Evolutionary conservation across 257 asterid genomes (phyloP), one percentile per base, ranked within the genome.

Genomic region (Rubia yunnanensis): DNA sequence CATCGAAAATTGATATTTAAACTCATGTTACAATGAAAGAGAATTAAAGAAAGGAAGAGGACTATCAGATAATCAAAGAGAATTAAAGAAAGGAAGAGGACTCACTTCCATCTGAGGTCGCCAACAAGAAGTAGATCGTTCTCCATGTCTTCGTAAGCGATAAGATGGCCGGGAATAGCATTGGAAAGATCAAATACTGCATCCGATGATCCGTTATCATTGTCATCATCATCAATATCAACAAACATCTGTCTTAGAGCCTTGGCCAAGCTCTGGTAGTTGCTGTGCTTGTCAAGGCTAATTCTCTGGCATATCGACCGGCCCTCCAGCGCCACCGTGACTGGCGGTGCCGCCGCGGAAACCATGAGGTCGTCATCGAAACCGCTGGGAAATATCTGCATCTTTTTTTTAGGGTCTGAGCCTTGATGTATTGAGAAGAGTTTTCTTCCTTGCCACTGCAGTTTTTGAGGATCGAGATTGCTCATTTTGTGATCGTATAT

Each of bases 121-220:
- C 95, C 94, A 49, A 77, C 95, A 50, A 88, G 84, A 52, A 88
- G 96, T 35, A 88, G 95, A 80, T 88, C 96, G 75, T 84, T 84
- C 68, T 88, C 95, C 81, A 84, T 86, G 65, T 88, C 96, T 66
- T 88, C 92, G 52, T 88, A 88, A 20, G 96, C 96, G 72, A 88
- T 77, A 26, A 86, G 76, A 67, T 86, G 82, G 35, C 95, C 96
- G 0, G 95, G 96, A 13, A 88, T 73, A 18, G 90, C 95, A 70
- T 86, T 88, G 4, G 92, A 78, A 26, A 88, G 95, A 70, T 88
- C 92, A 14, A 84, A 57, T 14, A 17, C 52, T 15, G 18, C 17
- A 3, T 62, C 49, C 55, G 38, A 35, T 7, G 72, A 48, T 44
- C 60, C 77, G 39, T 41, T 28, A 8, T 14, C 57, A 44, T 44